Base-by-base conservation (phyloP, 192 early-diverging fungal species). In the Coemansia aciculifera region DNA sequence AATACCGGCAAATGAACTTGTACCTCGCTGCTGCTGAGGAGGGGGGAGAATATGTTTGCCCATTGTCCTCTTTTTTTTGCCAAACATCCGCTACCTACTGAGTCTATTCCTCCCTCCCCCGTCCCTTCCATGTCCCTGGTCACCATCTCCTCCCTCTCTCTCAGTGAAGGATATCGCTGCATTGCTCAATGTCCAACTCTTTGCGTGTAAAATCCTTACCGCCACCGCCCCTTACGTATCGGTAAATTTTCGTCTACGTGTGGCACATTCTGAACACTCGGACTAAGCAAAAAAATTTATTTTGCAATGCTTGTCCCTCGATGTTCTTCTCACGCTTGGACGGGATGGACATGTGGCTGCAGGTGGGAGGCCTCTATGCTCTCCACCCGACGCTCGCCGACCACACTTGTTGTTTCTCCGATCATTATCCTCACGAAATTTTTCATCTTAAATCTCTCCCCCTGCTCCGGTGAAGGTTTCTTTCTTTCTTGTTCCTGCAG, bases 271-370 rank as follows among this genome's bases (percentile, higher is more conserved):
- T 21, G 46, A 48, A 8, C 46, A 48, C 46, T 57, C 13, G 54
- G 54, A 12, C 29, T 34, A 3, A 12, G 24, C 11, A 31, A 27
- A n/a, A n/a, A n/a, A n/a, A n/a, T 51, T 23, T 23, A 27, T 27
- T 51, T 51, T 54, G 54, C 27, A 17, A 15, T n/a, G 5, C 31
- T 34, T 34, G 29, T 17, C 27, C 7, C 44, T 24, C 23, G 34
- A 57, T 34, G 54, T 57, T 57, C 54, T 57, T 57, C 54, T 57
- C 54, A 57, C 54, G 54, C 54, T 32, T 57, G 54, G 31, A 57
- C 54, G 54, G 19, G 46, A 21, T 48, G 46, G 54, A 34, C 27
- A 57, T 57, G 54, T 57, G 54, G 27, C 54, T 57, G 54, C 54
- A 57, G 54, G 54, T 5, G 29, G 54, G 54, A 57, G 29, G 24